Evolutionary conservation across 2,329 filamentous ascomycete species (phyloP).

Genomic region (Fusarium verticillioides): DNA sequence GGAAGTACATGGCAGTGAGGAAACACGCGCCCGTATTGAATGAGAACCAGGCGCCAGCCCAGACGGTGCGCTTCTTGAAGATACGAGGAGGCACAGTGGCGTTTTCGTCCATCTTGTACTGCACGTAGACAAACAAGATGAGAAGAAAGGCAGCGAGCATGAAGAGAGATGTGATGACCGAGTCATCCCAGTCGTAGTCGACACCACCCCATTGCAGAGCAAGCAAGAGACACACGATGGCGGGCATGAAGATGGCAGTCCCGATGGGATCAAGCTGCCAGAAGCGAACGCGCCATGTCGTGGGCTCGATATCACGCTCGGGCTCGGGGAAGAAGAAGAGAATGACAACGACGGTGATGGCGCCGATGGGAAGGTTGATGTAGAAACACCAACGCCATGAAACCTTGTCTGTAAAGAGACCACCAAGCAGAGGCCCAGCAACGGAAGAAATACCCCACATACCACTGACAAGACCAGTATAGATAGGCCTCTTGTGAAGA

Average conservation of each 20-base stretch:
- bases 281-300: conserved; percentile 41
- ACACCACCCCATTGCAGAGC: conserved; percentile 62
- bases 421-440: conserved; percentile 50
- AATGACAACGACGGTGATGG: conserved; percentile 49
- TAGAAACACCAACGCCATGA: conserved; percentile 56
- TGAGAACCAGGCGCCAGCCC: conserved; percentile 49
- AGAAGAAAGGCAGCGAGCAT: conserved; percentile 49
- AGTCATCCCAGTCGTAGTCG: conserved; percentile 47
- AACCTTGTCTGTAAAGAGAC: conserved; percentile 50
- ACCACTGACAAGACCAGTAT: conserved; percentile 50
- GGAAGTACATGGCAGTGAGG: conserved; percentile 50
- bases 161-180: conserved; percentile 45
- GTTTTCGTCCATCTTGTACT: conserved; percentile 53
- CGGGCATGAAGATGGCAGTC: conserved; percentile 47
- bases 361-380: conserved; percentile 54
- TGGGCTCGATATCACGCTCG: conserved; percentile 38
- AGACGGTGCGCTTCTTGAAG: conserved; percentile 54
- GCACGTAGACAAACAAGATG: conserved; percentile 51
- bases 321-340: conserved; percentile 44
- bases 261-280: conserved; percentile 48
- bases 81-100: conserved; percentile 58
- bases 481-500: conserved; percentile 48
- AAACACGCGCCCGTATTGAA: conserved; percentile 54
- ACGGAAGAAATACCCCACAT: conserved; percentile 60
- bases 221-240: conserved; percentile 59